Evolutionary conservation across 2,329 filamentous ascomycete genomes (phyloP), one percentile per base, ranked within the genome.

Genomic region (Boeremia lycopersici): DNA sequence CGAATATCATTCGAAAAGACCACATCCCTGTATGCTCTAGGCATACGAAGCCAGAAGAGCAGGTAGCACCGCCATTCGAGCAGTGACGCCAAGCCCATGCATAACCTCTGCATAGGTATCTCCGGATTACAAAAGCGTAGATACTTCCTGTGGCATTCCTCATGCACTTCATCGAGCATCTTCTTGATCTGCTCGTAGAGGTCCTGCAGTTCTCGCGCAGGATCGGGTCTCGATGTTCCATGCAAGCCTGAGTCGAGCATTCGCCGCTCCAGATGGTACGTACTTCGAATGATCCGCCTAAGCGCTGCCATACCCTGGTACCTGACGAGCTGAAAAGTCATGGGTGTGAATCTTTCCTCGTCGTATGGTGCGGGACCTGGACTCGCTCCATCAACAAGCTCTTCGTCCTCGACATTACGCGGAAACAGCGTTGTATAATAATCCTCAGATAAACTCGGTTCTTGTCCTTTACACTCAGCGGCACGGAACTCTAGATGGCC

Each of bases 1-100:
- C 72, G 65, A 28, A 74, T 68, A 6, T 73, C 69, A 10, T 63
- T 63, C 2, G 71, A 68, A 45, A 75, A 74, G n/a, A 74, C 70
- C 7, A 67, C 56, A 38, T 74, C 72, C 30, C 72, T 68, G 43
- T 73, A 74, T 13, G 67, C 69, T 23, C 72, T 65, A 2, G 74
- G 74, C 64, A 75, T 74, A 15, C 74, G 67, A 15, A 74, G 67
- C 74, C 74, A 76, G 56, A 75, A 75, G 9, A 76, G 56, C 2
- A 76, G 48, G 47, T 74, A 75, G 48, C 69, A 69, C 29, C 74
- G 63, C 73, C 74, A 75, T 44, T 76, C 72, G 26, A 75, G 39
- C 13, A 75, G 53, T 2, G 68, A 68, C 6, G 68, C 67, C 17
- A 76, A 33, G 2, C 70, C 68, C 8, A 75, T 50, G 19, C 62